phyloP scores from a whole-genome alignment of 2,329 filamentous ascomycete genomes.

The Fusarium robinianum region DNA sequence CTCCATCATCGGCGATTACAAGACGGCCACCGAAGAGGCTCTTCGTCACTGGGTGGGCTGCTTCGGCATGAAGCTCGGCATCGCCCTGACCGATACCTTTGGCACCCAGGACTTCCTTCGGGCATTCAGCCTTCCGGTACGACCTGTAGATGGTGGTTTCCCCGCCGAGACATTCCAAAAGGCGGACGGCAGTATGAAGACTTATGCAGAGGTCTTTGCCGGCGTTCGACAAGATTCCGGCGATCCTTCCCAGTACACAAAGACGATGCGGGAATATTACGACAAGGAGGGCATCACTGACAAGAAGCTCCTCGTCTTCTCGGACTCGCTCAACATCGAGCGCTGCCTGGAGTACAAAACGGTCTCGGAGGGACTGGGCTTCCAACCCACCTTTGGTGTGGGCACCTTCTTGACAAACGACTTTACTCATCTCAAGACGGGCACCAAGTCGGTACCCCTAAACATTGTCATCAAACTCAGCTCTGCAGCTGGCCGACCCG shows the following conservation, averaged over 20 bases:
- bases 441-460: constrained; percentile 83
- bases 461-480: constrained; percentile 99
- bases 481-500: constrained; percentile 76
- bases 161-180: constrained; percentile 48
- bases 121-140: constrained; percentile 73
- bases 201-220: constrained; percentile 80
- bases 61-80: constrained; percentile 82
- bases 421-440: constrained; percentile 72
- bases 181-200: constrained; percentile 52
- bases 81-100: constrained; percentile 95
- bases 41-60: constrained; percentile 88
- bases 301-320: constrained; percentile 91
- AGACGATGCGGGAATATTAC: constrained; percentile 81
- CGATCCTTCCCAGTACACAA: constrained; percentile 79
- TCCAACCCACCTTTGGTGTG: constrained; percentile 88
- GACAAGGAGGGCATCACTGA: constrained; percentile 73
- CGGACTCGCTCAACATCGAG: constrained; percentile 91
- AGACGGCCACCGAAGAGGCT: constrained; percentile 79
- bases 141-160: constrained; percentile 49
- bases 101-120: constrained; percentile 87
- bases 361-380: constrained; percentile 77
- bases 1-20: constrained; percentile 85
- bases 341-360: constrained; percentile 88
- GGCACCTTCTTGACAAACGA: constrained; percentile 97
- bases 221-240: constrained; percentile 92